phyloP scores from a whole-genome alignment of 768 basidiomycete genomes.

The Suillus subalutaceus region DNA sequence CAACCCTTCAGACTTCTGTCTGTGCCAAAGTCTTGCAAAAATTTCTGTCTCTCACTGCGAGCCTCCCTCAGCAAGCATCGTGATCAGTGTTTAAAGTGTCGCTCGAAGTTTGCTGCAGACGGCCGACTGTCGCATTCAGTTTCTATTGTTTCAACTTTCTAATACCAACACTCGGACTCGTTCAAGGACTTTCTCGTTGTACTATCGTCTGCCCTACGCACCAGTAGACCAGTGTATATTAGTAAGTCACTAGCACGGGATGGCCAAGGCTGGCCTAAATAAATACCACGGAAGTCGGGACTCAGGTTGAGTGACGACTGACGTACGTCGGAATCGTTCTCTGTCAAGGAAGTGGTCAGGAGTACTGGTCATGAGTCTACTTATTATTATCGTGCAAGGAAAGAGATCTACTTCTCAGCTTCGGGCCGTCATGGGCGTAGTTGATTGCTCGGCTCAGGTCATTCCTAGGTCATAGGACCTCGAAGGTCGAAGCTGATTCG shows the following conservation, averaged over 20 bases:
- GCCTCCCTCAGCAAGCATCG: too few relatives aligned
- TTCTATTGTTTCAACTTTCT: not conserved
- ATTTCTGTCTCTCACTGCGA: too few relatives aligned
- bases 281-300: not conserved
- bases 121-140: not conserved
- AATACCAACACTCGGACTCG: not conserved
- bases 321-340: not conserved
- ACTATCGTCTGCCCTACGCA: not conserved
- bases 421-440: conserved; percentile 18
- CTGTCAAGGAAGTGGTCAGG: not conserved
- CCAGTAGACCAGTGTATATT: not conserved
- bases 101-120: not conserved
- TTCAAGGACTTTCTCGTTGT: not conserved
- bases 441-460: not conserved
- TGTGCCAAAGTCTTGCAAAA: too few relatives aligned
- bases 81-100: too few relatives aligned
- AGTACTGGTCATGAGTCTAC: conserved; percentile 4
- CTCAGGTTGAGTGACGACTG: not conserved
- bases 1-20: too few relatives aligned
- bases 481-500: conserved; percentile 9
- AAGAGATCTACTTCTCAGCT: not conserved
- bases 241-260: not conserved
- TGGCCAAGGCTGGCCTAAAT: not conserved
- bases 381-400: not conserved
- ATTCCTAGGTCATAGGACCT: conserved; percentile 21